A percentile compares a stretch with the other conserved stretches of the same genome.
Conservation (phyloP, 352 stramenopile genomes). For the Aphanomyces stellatus region DNA sequence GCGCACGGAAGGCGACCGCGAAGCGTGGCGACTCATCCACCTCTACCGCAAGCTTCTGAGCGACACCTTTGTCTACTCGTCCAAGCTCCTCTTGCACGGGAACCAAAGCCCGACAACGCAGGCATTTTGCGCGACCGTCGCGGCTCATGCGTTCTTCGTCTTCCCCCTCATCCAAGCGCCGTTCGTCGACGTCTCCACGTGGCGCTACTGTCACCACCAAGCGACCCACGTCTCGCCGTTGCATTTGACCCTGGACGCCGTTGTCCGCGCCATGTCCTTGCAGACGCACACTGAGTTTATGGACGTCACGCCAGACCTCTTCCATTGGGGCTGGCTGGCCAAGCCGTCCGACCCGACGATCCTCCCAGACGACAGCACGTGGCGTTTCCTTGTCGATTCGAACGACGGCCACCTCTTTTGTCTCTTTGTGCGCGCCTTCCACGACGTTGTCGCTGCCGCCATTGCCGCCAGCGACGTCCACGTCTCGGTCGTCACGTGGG, state of each 20-base stretch:
- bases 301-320: neutral
- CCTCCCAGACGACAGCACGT: slow-evolving; percentile 5
- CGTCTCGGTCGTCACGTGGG: neutral
- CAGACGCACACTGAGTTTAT: slow-evolving; percentile 6
- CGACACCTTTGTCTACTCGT: slow-evolving; percentile 8
- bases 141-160: slow-evolving; percentile 5
- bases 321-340: slow-evolving; percentile 17
- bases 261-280: neutral
- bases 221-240: neutral
- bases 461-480: neutral
- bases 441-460: neutral
- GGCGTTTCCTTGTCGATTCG: slow-evolving; percentile 2
- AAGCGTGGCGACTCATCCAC: slow-evolving; percentile 1
- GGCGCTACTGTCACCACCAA: slow-evolving; percentile 5
- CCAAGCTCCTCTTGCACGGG: neutral
- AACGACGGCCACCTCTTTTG: slow-evolving; percentile 7
- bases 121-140: neutral
- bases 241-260: neutral
- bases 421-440: neutral
- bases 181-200: slow-evolving; percentile 6
- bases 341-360: neutral
- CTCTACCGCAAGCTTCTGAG: slow-evolving; percentile 10
- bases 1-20: slow-evolving; percentile 9
- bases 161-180: slow-evolving; percentile 3
- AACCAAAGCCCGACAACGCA: neutral